Evolutionary conservation across 345 rosid species (phyloP).

Genomic region (Pistacia integerrima): DNA sequence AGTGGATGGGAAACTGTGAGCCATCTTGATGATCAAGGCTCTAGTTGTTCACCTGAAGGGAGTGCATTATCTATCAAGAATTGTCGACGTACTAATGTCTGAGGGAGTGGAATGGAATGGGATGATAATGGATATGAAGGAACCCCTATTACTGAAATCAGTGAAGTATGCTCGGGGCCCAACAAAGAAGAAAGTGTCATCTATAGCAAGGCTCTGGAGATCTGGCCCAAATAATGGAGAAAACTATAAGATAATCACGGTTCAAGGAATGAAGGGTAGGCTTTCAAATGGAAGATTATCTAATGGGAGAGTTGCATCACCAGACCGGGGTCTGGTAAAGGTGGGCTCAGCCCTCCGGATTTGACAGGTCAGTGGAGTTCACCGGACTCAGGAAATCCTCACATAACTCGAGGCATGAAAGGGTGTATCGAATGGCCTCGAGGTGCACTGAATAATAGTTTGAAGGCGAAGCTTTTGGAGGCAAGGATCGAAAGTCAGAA

Average conservation of each 20-base stretch:
- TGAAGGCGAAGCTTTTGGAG: constrained; percentile 92
- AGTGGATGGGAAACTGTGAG: constrained; percentile 99
- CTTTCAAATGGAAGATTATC: constrained; percentile 76
- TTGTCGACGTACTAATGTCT: constrained; percentile 45
- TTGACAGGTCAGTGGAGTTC: constrained; percentile 79
- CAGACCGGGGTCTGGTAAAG: constrained; percentile 64
- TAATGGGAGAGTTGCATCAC: constrained; percentile 57
- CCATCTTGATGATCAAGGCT: constrained; percentile 79
- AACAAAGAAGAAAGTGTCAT: constrained; percentile 60
- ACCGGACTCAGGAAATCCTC: constrained; percentile 70
- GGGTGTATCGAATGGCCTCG: constrained; percentile 99
- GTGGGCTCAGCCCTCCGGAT: constrained; percentile 61
- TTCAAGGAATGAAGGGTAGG: constrained; percentile 67
- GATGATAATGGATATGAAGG: constrained; percentile 57
- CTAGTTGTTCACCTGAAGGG: constrained; percentile 70
- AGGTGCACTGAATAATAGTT: constrained; percentile 69
- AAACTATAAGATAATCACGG: constrained; percentile 62
- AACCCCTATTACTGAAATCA: constrained; percentile 58
- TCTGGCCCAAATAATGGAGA: constrained; percentile 61
- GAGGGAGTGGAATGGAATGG: constrained; percentile 60
- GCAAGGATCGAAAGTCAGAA: constrained; percentile 86
- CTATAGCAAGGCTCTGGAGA: constrained; percentile 81
- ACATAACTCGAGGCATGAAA: constrained; percentile 77
- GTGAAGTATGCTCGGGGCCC: constrained; percentile 66
- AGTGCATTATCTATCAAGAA: constrained; percentile 54